A percentile compares a stretch with the other conserved stretches of the same genome.
phyloP scores from a whole-genome alignment of 805 yeast genomes.

The Saccharomycopsis selenospora region DNA sequence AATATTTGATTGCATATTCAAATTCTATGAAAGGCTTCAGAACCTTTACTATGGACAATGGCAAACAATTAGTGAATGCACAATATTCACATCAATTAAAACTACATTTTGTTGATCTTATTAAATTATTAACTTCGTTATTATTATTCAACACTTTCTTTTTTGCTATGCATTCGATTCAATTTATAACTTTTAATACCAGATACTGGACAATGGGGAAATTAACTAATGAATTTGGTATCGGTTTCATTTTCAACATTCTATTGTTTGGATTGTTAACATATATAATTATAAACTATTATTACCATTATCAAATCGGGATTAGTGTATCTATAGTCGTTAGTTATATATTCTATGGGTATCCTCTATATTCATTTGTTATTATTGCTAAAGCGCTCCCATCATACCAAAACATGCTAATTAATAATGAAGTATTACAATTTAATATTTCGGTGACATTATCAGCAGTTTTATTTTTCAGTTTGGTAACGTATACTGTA shows the following conservation, averaged over 20 bases:
- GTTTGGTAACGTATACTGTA: not conserved
- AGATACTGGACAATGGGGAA: not conserved
- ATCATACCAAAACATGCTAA: not conserved
- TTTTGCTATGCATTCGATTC: not conserved
- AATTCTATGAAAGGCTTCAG: not conserved
- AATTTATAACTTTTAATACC: not conserved
- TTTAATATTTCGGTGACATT: not conserved
- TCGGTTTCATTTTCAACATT: not conserved
- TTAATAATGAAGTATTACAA: not conserved
- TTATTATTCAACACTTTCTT: not conserved
- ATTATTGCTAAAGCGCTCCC: not conserved
- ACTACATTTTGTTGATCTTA: not conserved
- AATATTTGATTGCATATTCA: not conserved
- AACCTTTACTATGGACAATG: not conserved
- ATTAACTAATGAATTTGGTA: not conserved
- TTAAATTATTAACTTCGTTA: not conserved
- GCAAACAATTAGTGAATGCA: not conserved
- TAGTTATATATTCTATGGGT: not conserved
- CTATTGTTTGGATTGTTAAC: not conserved
- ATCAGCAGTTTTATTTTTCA: not conserved
- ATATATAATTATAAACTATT: not conserved
- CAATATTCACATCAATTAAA: not conserved
- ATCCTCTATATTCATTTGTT: not conserved
- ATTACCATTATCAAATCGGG: not conserved
- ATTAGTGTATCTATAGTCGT: not conserved